Base-by-base conservation (phyloP, 345 rosid genomes). In the Combretum micranthum region DNA sequence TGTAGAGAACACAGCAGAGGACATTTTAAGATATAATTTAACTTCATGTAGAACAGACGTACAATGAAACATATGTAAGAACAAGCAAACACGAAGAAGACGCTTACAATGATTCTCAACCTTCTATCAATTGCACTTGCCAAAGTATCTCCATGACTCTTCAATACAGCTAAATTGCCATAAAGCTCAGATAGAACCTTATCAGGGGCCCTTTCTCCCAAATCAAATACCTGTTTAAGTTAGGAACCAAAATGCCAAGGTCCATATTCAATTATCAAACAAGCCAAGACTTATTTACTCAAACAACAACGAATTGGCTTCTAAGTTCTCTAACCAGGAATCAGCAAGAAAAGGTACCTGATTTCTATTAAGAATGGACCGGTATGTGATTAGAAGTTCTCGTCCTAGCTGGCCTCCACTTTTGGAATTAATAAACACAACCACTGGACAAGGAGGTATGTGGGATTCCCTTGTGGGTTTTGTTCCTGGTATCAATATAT, bases 321-420 rank as follows among this genome's bases (percentile, higher is more conserved):
- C 59, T 16, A n/a, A 4, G 18, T 15, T 13, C 0, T 13, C 19
- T 43, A 9, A 13, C 3, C 21, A 13, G 49, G 23, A 17, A 23
- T 15, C n/a, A 51, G 39, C 37, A 15, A 15, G 6, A 6, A 43
- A 20, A 67, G 6, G 39, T 51, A 82, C 87, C 86, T 82, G 92
- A 54, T 75, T 78, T 55, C 68, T 18, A 39, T 76, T 80, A 49
- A 85, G 93, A 62, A 85, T 62, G 20, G 77, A 52, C 23, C 78
- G 78, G 37, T 75, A 85, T 5, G 83, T 76, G 18, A 50, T n/a
- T 44, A 85, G 84, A 66, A 85, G 86, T 46, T 77, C 68, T 10
- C 75, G 75, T 9, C 88, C 88, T n/a, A 82, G 72, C 74, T 85
- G 88, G n/a, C 93, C 86, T 0, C 88, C 93, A 26, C 93, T 85